phyloP scores from a whole-genome alignment of 768 basidiomycete species.

The Kwoniella dejecticola region DNA sequence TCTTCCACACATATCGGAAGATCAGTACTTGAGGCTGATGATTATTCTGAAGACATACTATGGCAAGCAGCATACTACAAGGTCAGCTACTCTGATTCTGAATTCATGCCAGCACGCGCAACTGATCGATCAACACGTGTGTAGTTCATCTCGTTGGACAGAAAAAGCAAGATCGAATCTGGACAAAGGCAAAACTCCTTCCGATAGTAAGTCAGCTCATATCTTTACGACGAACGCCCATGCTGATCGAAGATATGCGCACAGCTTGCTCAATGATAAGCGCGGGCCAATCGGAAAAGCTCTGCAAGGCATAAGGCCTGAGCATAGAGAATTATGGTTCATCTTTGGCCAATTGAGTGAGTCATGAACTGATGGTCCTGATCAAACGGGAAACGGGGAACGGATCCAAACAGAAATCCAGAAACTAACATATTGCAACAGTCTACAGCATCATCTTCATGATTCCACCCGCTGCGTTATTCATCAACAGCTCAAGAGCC shows the following conservation, averaged over 20 bases:
- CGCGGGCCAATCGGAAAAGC: slow-evolving; percentile 76
- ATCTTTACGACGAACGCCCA: background rate
- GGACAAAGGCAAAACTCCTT: slow-evolving; percentile 90
- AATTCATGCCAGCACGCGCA: too few relatives aligned
- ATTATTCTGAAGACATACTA: slow-evolving; percentile 66
- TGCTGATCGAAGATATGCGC: background rate
- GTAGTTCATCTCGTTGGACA: slow-evolving; percentile 79
- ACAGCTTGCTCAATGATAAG: slow-evolving; percentile 76
- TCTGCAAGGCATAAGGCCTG: slow-evolving; percentile 64
- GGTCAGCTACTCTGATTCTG: background rate
- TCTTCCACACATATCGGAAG: too few relatives aligned
- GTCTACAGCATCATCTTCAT: slow-evolving; percentile 85
- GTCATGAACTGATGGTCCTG: slow-evolving; percentile 47
- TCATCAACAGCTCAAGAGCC: slow-evolving; percentile 78
- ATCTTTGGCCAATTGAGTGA: slow-evolving; percentile 80
- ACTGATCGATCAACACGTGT: background rate
- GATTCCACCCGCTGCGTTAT: slow-evolving; percentile 75
- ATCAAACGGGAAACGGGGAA: too few relatives aligned
- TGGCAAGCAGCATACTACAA: slow-evolving; percentile 98
- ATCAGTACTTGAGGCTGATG: background rate
- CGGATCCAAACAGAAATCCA: too few relatives aligned
- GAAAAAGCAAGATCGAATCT: slow-evolving; percentile 84
- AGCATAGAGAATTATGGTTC: slow-evolving; percentile 71
- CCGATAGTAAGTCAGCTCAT: slow-evolving; percentile 60
- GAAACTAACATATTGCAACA: slow-evolving; percentile 49